These are phyloP conservation scores for Microdochium bolleyi DNA, from an alignment of 2,329 filamentous ascomycete genomes.

Conservation along the genomic window DNA sequence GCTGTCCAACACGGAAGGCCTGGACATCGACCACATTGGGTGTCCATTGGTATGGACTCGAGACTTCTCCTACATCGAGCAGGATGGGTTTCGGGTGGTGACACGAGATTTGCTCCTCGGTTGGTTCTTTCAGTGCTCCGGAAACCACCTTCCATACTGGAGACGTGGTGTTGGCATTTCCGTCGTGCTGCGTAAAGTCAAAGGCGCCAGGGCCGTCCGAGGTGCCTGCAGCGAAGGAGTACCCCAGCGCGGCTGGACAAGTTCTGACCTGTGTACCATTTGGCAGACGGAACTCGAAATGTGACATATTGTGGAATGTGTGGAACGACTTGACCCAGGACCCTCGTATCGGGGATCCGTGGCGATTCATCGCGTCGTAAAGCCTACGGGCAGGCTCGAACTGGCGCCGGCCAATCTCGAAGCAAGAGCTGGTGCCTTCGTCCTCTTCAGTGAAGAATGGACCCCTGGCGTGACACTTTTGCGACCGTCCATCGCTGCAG, in stretches of 20 bases:
- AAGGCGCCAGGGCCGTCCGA: constrained; percentile 86
- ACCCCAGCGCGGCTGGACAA: constrained; percentile 82
- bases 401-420: constrained; percentile 69
- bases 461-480: constrained; percentile 67
- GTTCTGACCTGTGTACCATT: constrained; percentile 66
- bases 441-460: constrained; percentile 62
- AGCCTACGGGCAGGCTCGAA: constrained; percentile 32
- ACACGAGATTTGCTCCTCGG: constrained; percentile 61
- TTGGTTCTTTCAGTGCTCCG: constrained; percentile 62
- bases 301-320: constrained; percentile 74
- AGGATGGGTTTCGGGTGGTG: constrained; percentile 79
- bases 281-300: constrained; percentile 63
- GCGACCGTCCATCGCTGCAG: constrained; percentile 61
- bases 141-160: constrained; percentile 77
- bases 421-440: constrained; percentile 65
- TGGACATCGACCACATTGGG: constrained; percentile 91
- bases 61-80: constrained; percentile 79
- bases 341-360: constrained; percentile 46
- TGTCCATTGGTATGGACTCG: constrained; percentile 73
- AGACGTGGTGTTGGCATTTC: constrained; percentile 53
- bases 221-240: constrained; percentile 88
- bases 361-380: constrained; percentile 44
- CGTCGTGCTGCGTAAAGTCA: constrained; percentile 86
- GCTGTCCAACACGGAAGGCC: constrained; percentile 72
- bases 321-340: constrained; percentile 73